A percentile compares a stretch with the other conserved stretches of the same genome.
Evolutionary conservation across 352 stramenopile species (phyloP).

Genomic region (Phytophthora pistaciae): DNA sequence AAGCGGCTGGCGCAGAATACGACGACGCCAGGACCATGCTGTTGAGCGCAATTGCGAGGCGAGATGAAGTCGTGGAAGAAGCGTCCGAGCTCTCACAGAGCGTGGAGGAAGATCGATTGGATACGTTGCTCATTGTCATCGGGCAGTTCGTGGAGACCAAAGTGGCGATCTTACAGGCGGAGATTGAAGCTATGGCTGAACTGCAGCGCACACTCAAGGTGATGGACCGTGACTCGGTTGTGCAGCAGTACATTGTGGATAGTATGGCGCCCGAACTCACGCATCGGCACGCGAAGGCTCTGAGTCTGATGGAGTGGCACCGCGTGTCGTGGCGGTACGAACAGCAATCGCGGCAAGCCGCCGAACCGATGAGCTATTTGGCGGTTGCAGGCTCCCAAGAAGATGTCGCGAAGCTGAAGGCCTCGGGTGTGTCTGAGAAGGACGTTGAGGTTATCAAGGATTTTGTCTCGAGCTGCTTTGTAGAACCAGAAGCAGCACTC

Average conservation of each 20-base stretch:
- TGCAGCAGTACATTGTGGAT: conserved; percentile 90
- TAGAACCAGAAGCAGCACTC: conserved; percentile 66
- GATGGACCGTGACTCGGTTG: conserved; percentile 85
- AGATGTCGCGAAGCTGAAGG: conserved; percentile 65
- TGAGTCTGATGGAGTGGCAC: conserved; percentile 86
- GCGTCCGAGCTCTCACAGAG: conserved; percentile 80
- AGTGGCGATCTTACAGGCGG: conserved; percentile 80
- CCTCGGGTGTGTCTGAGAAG: conserved; percentile 62
- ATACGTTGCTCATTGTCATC: conserved; percentile 87
- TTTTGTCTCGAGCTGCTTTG: conserved; percentile 86
- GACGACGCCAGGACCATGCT: conserved; percentile 66
- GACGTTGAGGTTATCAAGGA: conserved; percentile 89
- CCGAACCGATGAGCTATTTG: conserved; percentile 65
- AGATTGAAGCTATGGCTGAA: conserved; percentile 79
- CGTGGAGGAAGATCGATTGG: conserved; percentile 85
- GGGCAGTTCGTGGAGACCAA: conserved; percentile 90
- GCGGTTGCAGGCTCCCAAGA: conserved; percentile 42
- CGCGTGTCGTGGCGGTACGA: conserved; percentile 72
- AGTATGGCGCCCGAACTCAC: conserved; percentile 83
- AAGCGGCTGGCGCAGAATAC: conserved; percentile 63
- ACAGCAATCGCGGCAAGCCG: conserved; percentile 38
- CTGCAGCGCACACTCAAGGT: conserved; percentile 74
- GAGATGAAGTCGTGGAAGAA: conserved; percentile 87
- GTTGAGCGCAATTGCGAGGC: conserved; percentile 70
- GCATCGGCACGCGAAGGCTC: conserved; percentile 80